These are phyloP conservation scores for Pneumocystis sp. DNA, from an alignment of 1,139 yeast species.

Conservation along the genomic window DNA sequence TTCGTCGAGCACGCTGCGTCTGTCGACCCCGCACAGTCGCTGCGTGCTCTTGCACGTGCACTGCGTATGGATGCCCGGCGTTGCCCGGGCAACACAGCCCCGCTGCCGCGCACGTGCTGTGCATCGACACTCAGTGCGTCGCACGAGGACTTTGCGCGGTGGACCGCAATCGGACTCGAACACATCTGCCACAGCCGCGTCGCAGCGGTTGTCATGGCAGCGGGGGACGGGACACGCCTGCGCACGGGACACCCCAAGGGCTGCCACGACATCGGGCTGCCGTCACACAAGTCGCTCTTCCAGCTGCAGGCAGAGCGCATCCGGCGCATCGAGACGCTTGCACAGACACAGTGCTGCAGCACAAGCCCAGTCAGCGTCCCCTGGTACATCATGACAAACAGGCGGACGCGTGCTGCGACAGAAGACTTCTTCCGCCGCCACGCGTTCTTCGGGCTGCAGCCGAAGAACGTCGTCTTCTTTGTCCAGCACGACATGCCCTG, in stretches of 20 bases:
- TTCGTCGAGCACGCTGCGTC: too few species aligned
- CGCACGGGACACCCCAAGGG: slow-evolving; percentile 89
- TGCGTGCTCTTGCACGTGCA: too few species aligned
- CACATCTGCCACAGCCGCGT: slow-evolving; percentile 62
- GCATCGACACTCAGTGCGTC: neutral
- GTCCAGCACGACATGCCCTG: slow-evolving; percentile 96
- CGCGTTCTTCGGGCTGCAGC: slow-evolving; percentile 53
- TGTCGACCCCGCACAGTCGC: too few species aligned
- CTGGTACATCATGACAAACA: slow-evolving; percentile 93
- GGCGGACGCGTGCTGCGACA: slow-evolving; percentile 72
- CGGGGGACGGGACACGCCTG: slow-evolving; percentile 93
- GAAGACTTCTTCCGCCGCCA: slow-evolving; percentile 50
- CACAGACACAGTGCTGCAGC: slow-evolving; percentile 26
- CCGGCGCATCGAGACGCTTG: slow-evolving; percentile 43
- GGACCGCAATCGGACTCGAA: slow-evolving; percentile 36
- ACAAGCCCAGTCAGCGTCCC: slow-evolving; percentile 32
- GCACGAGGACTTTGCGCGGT: neutral
- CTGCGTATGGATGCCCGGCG: too few species aligned
- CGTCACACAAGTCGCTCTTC: slow-evolving; percentile 69
- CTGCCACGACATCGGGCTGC: slow-evolving; percentile 73
- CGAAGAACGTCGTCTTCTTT: slow-evolving; percentile 55
- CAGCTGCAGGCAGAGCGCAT: slow-evolving; percentile 89
- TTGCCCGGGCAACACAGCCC: neutral
- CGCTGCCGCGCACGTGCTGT: neutral
- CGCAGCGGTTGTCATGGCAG: slow-evolving; percentile 85